phyloP scores from a whole-genome alignment of 2,329 filamentous ascomycete species.

The Colletotrichum scovillei region DNA sequence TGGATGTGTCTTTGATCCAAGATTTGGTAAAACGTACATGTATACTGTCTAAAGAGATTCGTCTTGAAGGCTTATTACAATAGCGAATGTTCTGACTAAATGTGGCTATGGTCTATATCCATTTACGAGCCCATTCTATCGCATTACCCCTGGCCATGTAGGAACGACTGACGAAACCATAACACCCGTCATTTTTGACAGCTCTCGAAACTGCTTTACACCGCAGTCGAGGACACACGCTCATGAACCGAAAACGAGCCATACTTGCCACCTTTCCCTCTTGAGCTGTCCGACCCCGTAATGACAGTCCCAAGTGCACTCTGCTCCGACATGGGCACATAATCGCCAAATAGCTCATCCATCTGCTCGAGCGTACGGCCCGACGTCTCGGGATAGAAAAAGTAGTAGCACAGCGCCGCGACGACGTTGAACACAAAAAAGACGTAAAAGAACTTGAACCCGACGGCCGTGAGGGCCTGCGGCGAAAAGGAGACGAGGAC shows the following conservation, averaged over 20 bases:
- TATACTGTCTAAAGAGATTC: too few species aligned
- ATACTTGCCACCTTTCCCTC: not conserved
- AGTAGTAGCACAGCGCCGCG: conserved; percentile 38
- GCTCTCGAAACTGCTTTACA: not conserved
- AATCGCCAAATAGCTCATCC: conserved; percentile 48
- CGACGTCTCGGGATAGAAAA: conserved; percentile 48
- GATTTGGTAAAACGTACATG: too few species aligned
- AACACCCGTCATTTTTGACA: not conserved
- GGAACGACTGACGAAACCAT: not conserved
- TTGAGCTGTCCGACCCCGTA: not conserved
- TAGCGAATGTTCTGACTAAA: not conserved
- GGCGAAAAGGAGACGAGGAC: conserved; percentile 62
- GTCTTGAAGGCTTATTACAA: not conserved
- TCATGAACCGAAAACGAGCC: conserved; percentile 2
- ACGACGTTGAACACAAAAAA: conserved; percentile 42
- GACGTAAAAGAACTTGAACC: conserved; percentile 57
- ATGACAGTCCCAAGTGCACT: not conserved
- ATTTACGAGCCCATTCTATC: not conserved
- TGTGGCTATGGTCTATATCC: not conserved
- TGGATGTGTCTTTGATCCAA: too few species aligned
- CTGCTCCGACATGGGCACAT: conserved; percentile 8
- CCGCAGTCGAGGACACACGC: not conserved
- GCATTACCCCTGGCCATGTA: not conserved
- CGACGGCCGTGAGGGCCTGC: conserved; percentile 52
- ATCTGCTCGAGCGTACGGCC: conserved; percentile 47